Percentiles rank a stretch among this genome's conserved stretches.
Evolutionary conservation across 345 rosid genomes (phyloP).

Genomic region (Melastoma malabathricum): DNA sequence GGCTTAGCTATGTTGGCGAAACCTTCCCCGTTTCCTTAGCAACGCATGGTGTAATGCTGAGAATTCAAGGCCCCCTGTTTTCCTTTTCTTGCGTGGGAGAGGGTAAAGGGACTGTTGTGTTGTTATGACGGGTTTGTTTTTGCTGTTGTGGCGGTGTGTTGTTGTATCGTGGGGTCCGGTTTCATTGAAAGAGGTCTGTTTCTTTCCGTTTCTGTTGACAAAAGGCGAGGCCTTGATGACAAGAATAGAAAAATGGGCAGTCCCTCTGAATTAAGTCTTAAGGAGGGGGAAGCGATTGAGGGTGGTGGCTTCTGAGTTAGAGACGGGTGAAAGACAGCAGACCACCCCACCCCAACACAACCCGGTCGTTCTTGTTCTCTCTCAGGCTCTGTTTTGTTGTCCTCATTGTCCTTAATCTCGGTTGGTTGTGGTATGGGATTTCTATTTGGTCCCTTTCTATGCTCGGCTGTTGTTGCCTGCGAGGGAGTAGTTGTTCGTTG

Average conservation of each 20-base stretch:
- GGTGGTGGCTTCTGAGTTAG: no score
- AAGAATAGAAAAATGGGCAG: neutral
- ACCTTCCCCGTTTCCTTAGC: no score
- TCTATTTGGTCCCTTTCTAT: no score
- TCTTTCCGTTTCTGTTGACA: neutral
- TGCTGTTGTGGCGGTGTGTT: slow-evolving; percentile 1
- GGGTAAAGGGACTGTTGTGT: slow-evolving; percentile 1
- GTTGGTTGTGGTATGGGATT: neutral
- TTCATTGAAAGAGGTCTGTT: slow-evolving; percentile 11
- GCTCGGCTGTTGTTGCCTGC: no score
- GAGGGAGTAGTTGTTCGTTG: no score
- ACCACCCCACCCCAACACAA: neutral
- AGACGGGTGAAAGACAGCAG: no score
- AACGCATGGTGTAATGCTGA: no score
- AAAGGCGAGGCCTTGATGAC: neutral
- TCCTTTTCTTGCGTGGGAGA: neutral
- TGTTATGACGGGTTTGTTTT: neutral
- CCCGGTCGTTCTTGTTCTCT: neutral
- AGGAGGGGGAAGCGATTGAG: no score
- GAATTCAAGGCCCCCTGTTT: no score
- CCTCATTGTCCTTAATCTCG: neutral
- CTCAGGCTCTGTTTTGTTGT: slow-evolving; percentile 7
- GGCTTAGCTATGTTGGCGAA: no score
- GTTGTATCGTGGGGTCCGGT: neutral
- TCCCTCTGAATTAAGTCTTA: no score